Evolutionary conservation across 108 stramenopile species (phyloP).

Genomic region (Fragilariopsis cylindrus): DNA sequence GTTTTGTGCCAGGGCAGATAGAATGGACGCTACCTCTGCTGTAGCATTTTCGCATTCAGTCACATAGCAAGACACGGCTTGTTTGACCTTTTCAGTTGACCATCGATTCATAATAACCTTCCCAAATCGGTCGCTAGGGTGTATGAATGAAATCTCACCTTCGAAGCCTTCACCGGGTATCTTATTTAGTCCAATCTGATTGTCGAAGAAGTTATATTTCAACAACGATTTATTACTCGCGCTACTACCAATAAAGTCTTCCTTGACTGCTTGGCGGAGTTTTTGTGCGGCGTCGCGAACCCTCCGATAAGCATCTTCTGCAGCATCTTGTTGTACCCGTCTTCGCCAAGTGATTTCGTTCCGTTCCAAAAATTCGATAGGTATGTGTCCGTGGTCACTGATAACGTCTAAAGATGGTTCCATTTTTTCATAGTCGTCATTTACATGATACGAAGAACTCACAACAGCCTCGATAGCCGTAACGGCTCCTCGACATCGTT

Average conservation of each 20-base stretch:
- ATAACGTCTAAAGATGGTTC: conserved; percentile 1
- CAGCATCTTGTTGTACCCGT: conserved; percentile 50
- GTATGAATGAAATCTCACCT: conserved; percentile 44
- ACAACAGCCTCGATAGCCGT: conserved; percentile 62
- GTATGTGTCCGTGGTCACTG: conserved; percentile 36
- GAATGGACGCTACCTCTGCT: conserved; percentile 47
- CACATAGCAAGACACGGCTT: conserved; percentile 73
- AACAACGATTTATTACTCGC: conserved; percentile 35
- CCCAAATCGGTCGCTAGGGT: conserved; percentile 86
- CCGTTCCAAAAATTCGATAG: conserved; percentile 61
- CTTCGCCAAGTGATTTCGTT: conserved; percentile 82
- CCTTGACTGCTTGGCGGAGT: conserved; percentile 54
- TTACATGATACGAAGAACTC: conserved; percentile 43
- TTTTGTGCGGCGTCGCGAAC: conserved; percentile 49
- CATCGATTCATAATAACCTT: conserved; percentile 77
- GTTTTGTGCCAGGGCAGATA: conserved; percentile 51
- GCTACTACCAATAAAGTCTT: conserved; percentile 63
- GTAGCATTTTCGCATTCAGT: conserved; percentile 59
- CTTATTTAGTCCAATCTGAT: conserved; percentile 74
- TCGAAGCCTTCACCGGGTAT: conserved; percentile 49
- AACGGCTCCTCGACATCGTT: conserved; percentile 47
- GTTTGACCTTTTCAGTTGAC: conserved; percentile 81
- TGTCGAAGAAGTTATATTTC: conserved; percentile 85
- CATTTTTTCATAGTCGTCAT: conserved; percentile 18
- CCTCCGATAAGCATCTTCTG: conserved; percentile 40